Percentiles rank a stretch among this genome's conserved stretches.
Evolutionary conservation across 139 green algal genomes (phyloP).

Genomic region (Gonium pectorale): DNA sequence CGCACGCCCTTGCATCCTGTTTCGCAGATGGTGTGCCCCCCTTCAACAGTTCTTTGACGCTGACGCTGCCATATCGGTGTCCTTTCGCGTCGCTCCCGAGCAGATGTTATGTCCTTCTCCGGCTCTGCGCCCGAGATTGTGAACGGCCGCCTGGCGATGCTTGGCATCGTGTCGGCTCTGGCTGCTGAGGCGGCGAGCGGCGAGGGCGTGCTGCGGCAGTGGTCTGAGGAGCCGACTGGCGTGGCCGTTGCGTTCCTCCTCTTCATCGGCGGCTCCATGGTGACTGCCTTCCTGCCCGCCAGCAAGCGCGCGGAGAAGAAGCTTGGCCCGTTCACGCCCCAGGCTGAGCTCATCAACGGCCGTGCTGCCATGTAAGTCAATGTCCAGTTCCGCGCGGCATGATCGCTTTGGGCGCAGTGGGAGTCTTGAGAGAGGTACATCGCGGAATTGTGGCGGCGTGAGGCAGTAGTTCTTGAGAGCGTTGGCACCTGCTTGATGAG

Average conservation of each 20-base stretch:
- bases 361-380: conserved; percentile 75
- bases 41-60: too few species aligned
- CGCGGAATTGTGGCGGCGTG: too few species aligned
- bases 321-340: conserved; percentile 66
- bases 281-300: conserved; percentile 61
- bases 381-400: too few species aligned
- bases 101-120: conserved; percentile 55
- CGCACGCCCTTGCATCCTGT: too few species aligned
- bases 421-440: too few species aligned
- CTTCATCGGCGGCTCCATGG: conserved; percentile 59
- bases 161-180: conserved; percentile 75
- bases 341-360: conserved; percentile 81
- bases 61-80: too few species aligned
- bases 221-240: conserved; percentile 25
- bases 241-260: conserved; percentile 51
- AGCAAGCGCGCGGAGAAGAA: neutral
- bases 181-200: conserved; percentile 66
- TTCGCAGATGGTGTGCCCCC: too few species aligned
- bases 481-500: neutral
- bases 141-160: conserved; percentile 76
- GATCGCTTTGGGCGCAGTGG: too few species aligned
- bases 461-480: neutral
- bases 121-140: conserved; percentile 61
- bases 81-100: neutral
- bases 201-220: conserved; percentile 67